Conservation (phyloP, 495 filamentous ascomycete species). For the Neurospora tetrasperma region DNA sequence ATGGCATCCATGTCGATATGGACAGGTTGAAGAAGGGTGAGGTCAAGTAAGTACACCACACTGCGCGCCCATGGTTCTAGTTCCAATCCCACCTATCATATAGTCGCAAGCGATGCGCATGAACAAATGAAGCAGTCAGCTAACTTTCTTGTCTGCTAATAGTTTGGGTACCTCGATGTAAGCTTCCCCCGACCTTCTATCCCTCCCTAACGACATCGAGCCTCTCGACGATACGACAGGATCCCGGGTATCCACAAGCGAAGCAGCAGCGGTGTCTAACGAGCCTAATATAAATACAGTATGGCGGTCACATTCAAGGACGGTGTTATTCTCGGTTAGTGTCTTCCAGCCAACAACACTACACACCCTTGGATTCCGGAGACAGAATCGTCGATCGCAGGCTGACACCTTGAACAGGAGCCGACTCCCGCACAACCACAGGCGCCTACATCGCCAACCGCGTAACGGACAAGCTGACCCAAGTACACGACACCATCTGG, state of each 20-base stretch:
- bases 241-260: neutral
- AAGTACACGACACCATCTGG: constrained; percentile 98
- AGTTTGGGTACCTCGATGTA: constrained; percentile 98
- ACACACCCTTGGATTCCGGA: neutral
- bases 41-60: constrained; percentile 55
- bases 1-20: constrained; percentile 99
- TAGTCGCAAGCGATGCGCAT: neutral
- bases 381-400: neutral
- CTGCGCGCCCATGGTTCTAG: neutral
- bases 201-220: neutral
- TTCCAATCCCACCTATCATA: neutral
- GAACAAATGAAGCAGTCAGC: neutral
- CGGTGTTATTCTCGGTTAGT: constrained; percentile 78
- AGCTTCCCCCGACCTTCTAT: constrained; percentile 25
- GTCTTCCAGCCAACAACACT: neutral
- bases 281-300: constrained; percentile 25
- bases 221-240: constrained; percentile 4
- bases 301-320: constrained; percentile 97
- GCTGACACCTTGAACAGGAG: constrained; percentile 37
- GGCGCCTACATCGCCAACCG: constrained; percentile 98
- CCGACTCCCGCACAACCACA: constrained; percentile 96
- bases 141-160: constrained; percentile 12
- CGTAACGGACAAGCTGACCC: constrained; percentile 97
- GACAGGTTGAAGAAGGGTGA: constrained; percentile 52
- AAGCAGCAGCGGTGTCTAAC: constrained; percentile 13